phyloP scores from a whole-genome alignment of 208 protist species.

The Leishmania gerbilli region DNA sequence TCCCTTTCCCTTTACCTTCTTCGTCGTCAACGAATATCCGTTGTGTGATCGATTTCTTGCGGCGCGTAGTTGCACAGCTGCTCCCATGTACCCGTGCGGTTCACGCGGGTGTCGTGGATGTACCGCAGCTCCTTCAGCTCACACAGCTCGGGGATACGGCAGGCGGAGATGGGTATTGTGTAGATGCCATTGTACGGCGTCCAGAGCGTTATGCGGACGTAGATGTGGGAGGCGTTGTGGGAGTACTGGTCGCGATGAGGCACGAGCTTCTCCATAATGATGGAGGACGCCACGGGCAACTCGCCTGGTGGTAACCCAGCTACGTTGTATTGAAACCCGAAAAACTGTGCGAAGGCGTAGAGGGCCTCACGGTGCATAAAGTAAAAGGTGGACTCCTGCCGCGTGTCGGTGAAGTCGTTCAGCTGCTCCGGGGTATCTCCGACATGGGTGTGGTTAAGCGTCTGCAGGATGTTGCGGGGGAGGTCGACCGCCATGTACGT shows the following conservation, averaged over 20 bases:
- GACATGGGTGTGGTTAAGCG: slow-evolving; percentile 50
- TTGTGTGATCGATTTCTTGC: slow-evolving; percentile 77
- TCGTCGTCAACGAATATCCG: slow-evolving; percentile 61
- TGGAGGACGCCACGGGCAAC: slow-evolving; percentile 65
- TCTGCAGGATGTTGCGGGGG: slow-evolving; percentile 57
- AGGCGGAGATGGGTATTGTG: slow-evolving; percentile 53
- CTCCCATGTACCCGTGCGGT: slow-evolving; percentile 75
- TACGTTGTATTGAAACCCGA: slow-evolving; percentile 71
- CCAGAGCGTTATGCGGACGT: slow-evolving; percentile 63
- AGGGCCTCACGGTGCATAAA: slow-evolving; percentile 87
- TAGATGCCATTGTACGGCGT: slow-evolving; percentile 70
- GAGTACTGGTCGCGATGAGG: slow-evolving; percentile 36
- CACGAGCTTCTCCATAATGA: slow-evolving; percentile 81
- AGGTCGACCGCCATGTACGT: slow-evolving; percentile 85
- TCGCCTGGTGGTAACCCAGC: slow-evolving; percentile 66
- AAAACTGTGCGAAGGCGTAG: slow-evolving; percentile 85
- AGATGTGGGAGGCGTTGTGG: slow-evolving; percentile 44
- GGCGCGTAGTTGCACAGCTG: slow-evolving; percentile 70
- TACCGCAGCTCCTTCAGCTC: slow-evolving; percentile 58
- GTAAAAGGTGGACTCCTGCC: slow-evolving; percentile 73
- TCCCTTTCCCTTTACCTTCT: neutral
- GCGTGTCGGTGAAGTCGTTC: slow-evolving; percentile 73
- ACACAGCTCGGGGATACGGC: slow-evolving; percentile 75
- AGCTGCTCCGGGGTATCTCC: slow-evolving; percentile 30
- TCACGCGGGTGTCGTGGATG: slow-evolving; percentile 60